Base-by-base conservation (phyloP, 768 basidiomycete genomes). In the Mycena kentingensis region DNA sequence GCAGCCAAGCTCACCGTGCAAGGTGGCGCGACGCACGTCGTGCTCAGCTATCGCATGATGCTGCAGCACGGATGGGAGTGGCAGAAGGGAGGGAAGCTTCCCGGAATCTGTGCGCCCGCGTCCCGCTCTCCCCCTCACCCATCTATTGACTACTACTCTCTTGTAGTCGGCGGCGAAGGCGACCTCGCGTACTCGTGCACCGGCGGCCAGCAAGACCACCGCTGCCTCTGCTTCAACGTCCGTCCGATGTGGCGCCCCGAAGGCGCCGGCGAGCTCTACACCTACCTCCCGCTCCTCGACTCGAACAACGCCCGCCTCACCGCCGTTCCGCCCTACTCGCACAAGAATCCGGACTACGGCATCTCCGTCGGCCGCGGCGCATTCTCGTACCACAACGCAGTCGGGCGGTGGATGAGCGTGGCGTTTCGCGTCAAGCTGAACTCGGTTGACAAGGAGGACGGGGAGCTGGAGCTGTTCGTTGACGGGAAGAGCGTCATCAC, bases 61-160 rank as follows among this genome's bases (percentile, higher is more conserved):
- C 77, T 90, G 42, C 68, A 83, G 51, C 63, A 71, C 0, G 83
- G 73, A 1, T 90, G 84, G 78, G 77, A 81, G 31, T 90, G 82
- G 77, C 75, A 71, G n/a, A 84, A 83, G 60, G 88, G 88, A 25
- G 88, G 88, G 2, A 91, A 91, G 62, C 71, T 90, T 15, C 87
- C 88, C 27, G 88, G 88, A 11, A 67, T 86, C 15, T 87, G 84
- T 83, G 56, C 61, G 86, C 73, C 15, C 43, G 15, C 7, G 19
- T n/a, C 31, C 21, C 11, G 6, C 22, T n/a, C 8, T 7, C 11
- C 35, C n/a, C 16, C 49, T 32, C 29, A 39, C 45, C 22, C 19
- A 44, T 18, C n/a, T 27, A 50, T 38, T 28, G 5, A 34, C 39
- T 45, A 15, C 8, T 24, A 46, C 38, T 7, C 22, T 16, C 12